Base-by-base conservation (phyloP, 768 basidiomycete species). In the Trametes punicea region DNA sequence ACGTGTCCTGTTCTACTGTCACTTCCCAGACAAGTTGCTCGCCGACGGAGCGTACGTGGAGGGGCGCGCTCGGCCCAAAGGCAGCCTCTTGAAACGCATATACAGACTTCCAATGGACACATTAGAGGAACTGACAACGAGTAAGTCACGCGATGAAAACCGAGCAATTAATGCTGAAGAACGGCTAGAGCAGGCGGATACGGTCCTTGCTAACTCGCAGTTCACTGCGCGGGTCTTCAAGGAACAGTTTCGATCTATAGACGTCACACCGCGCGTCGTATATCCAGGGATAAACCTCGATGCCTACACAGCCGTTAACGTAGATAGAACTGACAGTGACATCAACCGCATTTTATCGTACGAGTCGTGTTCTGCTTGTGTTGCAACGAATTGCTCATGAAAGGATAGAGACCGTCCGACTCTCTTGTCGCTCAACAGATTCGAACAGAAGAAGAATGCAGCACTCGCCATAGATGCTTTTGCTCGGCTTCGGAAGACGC, bases 1-100 rank as follows among this genome's bases (percentile, higher is more conserved):
- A n/a, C 84, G 92, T 2, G 90, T 96, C 27, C 87, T 98, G 18
- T 98, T 98, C 71, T 98, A 99, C 69, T 96, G 93, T 62, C 97
- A 98, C 69, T 98, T 99, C 62, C 97, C 96, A 0, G 96, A 99
- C 73, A 96, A 96, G 70, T 76, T 98, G 0, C 80, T 98, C 25
- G 83, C 88, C 6, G 81, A 83, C 59, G 89, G 89, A 0, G 82
- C 78, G 34, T 83, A 71, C 64, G 77, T 84, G 0, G 83, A 87
- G 49, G 85, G 81, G 11, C 70, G 74, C 51, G 64, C 70, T 39
- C 69, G 67, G 34, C 77, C 69, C 64, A 73, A 72, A 2, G 70
- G 72, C 0, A 69, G 81, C 18, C 30, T 86, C 2, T 62, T 96
- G 63, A 93, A 93, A 70, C 68, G 77, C 31, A 46, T 93, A 5